Percentiles rank a stretch among this genome's conserved stretches.
Evolutionary conservation across 2,329 filamentous ascomycete species (phyloP).

Genomic region (Metarhizium anisopliae): DNA sequence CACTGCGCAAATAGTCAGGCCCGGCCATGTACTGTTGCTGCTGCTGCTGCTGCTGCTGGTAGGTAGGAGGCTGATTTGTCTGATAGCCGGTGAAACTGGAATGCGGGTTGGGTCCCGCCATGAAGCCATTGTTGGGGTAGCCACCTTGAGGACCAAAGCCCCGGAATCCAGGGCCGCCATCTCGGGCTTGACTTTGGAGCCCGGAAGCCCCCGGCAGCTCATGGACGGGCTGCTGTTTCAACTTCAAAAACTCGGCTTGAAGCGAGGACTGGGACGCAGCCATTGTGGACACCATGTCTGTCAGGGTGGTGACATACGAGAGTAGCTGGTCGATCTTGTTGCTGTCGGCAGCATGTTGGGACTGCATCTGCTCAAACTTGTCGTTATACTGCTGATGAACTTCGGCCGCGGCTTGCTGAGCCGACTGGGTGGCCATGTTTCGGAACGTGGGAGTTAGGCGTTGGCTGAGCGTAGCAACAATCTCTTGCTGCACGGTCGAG

Average conservation of each 20-base stretch:
- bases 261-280: constrained; percentile 59
- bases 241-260: constrained; percentile 53
- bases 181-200: constrained; percentile 6
- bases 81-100: constrained; percentile 25
- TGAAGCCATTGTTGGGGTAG: constrained; percentile 17
- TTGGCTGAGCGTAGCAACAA: constrained; percentile 51
- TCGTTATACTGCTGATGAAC: constrained; percentile 54
- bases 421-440: constrained; percentile 53
- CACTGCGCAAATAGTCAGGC: constrained; percentile 27
- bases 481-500: constrained; percentile 59
- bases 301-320: constrained; percentile 55
- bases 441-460: constrained; percentile 59
- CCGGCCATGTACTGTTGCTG: constrained; percentile 24
- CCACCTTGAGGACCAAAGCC: constrained; percentile 9
- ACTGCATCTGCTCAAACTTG: constrained; percentile 40
- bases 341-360: constrained; percentile 40
- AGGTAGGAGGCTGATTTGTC: constrained; percentile 22
- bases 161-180: not conserved
- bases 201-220: constrained; percentile 28
- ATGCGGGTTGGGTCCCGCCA: constrained; percentile 13
- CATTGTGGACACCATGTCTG: constrained; percentile 62
- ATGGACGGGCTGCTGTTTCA: constrained; percentile 40
- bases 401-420: constrained; percentile 58
- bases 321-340: constrained; percentile 68
- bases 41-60: constrained; percentile 1